phyloP scores from a whole-genome alignment of 305 asterid species.

The Fraxinus albicans region DNA sequence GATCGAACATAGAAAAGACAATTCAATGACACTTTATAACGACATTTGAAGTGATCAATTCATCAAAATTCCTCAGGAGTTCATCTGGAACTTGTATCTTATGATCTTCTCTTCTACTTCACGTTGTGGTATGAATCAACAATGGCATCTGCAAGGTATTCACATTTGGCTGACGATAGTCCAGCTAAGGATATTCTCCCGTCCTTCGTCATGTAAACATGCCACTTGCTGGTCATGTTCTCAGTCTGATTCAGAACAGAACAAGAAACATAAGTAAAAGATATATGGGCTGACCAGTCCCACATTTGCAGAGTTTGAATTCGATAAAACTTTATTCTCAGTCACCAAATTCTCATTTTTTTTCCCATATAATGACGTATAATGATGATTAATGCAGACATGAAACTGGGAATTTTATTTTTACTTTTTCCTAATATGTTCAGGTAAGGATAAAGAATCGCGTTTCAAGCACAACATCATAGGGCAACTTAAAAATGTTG shows the following conservation, averaged over 20 bases:
- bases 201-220: constrained; percentile 94
- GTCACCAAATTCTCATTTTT: not conserved
- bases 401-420: not conserved
- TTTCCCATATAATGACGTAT: not conserved
- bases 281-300: not conserved
- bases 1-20: not conserved
- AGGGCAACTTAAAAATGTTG: not conserved
- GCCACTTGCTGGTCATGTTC: constrained; percentile 94
- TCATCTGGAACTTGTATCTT: not conserved
- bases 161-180: constrained; percentile 91
- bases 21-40: not conserved
- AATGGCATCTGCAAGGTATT: constrained; percentile 95
- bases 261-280: constrained; percentile 25
- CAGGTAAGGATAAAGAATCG: not conserved
- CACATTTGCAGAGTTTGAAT: not conserved
- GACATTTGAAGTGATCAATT: not conserved
- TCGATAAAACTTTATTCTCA: not conserved
- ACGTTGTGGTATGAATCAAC: constrained; percentile 86
- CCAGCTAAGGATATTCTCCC: constrained; percentile 99
- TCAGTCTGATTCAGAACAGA: constrained; percentile 55
- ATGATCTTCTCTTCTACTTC: constrained; percentile 36
- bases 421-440: not conserved
- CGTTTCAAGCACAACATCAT: not conserved
- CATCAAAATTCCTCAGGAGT: not conserved
- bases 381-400: not conserved